These are phyloP conservation scores for Seminavis robusta DNA, from an alignment of 108 stramenopile genomes.

Conservation along the genomic window DNA sequence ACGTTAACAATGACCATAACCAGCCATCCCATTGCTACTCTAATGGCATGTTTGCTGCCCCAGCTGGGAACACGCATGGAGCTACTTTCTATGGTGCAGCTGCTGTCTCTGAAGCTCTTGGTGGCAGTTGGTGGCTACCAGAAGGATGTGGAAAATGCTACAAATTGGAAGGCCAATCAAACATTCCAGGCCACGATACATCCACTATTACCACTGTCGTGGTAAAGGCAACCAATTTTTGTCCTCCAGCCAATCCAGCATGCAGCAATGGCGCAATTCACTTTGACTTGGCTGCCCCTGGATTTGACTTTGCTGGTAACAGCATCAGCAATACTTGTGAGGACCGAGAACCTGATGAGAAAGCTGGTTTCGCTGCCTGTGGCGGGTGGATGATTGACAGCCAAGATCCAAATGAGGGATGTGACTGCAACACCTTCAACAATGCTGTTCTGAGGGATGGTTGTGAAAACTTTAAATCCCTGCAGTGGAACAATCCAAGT, in stretches of 20 bases:
- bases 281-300: slow-evolving; percentile 49
- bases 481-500: slow-evolving; percentile 40
- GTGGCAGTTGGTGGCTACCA: slow-evolving; percentile 31
- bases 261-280: slow-evolving; percentile 22
- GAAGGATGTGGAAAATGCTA: slow-evolving; percentile 43
- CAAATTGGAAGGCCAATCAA: slow-evolving; percentile 34
- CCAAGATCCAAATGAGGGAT: slow-evolving; percentile 9
- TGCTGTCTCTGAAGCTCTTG: slow-evolving; percentile 30
- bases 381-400: slow-evolving; percentile 23
- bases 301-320: slow-evolving; percentile 32
- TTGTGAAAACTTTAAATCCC: slow-evolving; percentile 32
- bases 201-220: slow-evolving; percentile 24
- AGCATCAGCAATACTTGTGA: slow-evolving; percentile 7
- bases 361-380: slow-evolving; percentile 18
- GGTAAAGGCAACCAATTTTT: slow-evolving; percentile 36
- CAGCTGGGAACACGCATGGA: slow-evolving; percentile 24
- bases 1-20: not conserved
- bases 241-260: slow-evolving; percentile 26
- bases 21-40: slow-evolving; percentile 6
- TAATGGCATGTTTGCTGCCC: slow-evolving; percentile 49
- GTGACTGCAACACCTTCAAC: slow-evolving; percentile 29
- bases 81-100: slow-evolving; percentile 44
- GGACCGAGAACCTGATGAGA: slow-evolving; percentile 11
- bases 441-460: slow-evolving; percentile 13
- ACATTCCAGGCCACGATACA: slow-evolving; percentile 10